Percentiles rank a stretch among this genome's conserved stretches.
Evolutionary conservation across 78 protist genomes (phyloP).

Genomic region (slime mould (Dictyostelium discoideum)): dicty_2.7 NC_007088.5:1055501-1056000

Average conservation of each 20-base stretch:
- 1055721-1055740: not conserved
- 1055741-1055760: not conserved
- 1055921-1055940: not conserved
- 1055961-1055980: constrained; percentile 20
- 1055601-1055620: not conserved
- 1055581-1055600: not conserved
- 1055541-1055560: not conserved
- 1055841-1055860: not conserved
- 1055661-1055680: not conserved
- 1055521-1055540: not conserved
- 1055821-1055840: not conserved
- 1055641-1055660: not conserved
- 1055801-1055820: not conserved
- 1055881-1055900: not conserved
- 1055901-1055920: not conserved
- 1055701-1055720: not conserved
- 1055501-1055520: not conserved
- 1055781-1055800: not conserved
- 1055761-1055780: not conserved
- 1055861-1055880: not conserved
- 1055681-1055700: not conserved
- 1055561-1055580: not conserved
- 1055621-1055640: not conserved
- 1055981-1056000: constrained; percentile 55
- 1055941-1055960: constrained; percentile 25